Evolutionary conservation across 1,284 basidiomycete genomes (phyloP), one percentile per base, ranked within the genome.

Genomic region (Sanghuangporus baumii): DNA sequence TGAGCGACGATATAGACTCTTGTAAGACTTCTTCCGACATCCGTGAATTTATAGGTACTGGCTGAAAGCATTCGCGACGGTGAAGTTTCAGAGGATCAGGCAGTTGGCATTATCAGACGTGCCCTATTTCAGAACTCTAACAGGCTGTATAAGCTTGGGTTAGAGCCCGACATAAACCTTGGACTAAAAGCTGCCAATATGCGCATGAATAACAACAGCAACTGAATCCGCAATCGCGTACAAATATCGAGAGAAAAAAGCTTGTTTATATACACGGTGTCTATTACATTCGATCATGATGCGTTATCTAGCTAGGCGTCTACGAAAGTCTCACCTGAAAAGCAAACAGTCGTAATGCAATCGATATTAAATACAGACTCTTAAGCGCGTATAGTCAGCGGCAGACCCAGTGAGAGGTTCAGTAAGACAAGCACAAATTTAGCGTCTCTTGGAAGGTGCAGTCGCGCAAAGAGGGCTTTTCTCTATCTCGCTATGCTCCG

Each of bases 61-160:
- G 70, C 75, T 8, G 79, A 81, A 3, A 75, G 74, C 12, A 75
- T 87, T 1, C 66, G 70, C 0, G 67, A 67, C 6, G 74, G 73
- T 6, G 83, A 85, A 41, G 67, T 88, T 43, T 76, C 75, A 1
- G 79, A 85, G 61, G 61, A 67, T 1, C 76, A 83, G 63, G 85
- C 85, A 0, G 74, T 81, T 16, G 65, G 66, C 3, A 78, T 86
- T 48, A 78, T 81, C 2, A 73, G 83, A 66, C 75, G 79, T 16
- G 77, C 79, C 2, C 72, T 88, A 31, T 88, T 87, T 69, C 75
- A 83, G 61, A 88, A 83, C 56, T 78, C 86, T 12, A 85, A 85
- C 67, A 74, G 70, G 43, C 63, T 87, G 6, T 88, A 89, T 69
- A 74, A 76, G 6, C 74, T 89, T 34, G 77, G 75, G 0, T 72